Evolutionary conservation across 495 filamentous ascomycete genomes (phyloP), one percentile per base, ranked within the genome.

Genomic region (Lentithecium fluviatile): DNA sequence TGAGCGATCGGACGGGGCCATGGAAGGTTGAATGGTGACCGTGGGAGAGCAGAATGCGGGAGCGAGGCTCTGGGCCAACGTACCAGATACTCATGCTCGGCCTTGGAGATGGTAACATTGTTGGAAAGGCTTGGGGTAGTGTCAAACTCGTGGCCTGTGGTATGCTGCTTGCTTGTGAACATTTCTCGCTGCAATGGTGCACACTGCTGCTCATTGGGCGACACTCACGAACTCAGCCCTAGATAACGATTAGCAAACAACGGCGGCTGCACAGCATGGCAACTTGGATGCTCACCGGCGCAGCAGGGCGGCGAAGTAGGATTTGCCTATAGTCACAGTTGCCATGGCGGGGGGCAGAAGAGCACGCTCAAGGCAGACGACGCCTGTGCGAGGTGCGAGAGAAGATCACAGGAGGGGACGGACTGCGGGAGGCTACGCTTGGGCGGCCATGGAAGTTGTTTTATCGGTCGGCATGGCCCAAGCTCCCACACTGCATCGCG

Each of bases 81-180:
- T 62, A 84, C 82, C 52, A 85, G 72, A 64, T 72, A 71, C 38
- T 84, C 78, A 71, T 85, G 79, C 68, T 85, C 80, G 17, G 72
- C 67, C 54, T 78, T 80, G 19, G 78, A 75, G 50, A 85, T 81
- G 20, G 74, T 80, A 37, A 84, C 79, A 47, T 73, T 77, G 25
- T 71, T 71, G 19, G 76, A 54, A 56, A 55, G 47, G 21, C 17
- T 38, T 7, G 63, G 45, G 32, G 50, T n/a, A 17, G 56, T 59
- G n/a, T 64, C 55, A 55, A 64, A 60, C 56, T 57, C 50, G 23
- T 58, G 43, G 8, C 47, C 69, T 52, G 70, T 71, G 20, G 71
- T 75, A 69, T 80, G 76, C 78, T 80, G 66, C n/a, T 15, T n/a
- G 51, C 50, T 13, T 19, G 45, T 62, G 20, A 62, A 45, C 49